phyloP scores from a whole-genome alignment of 805 yeast genomes.

The Debaryomyces tyrocola region DNA sequence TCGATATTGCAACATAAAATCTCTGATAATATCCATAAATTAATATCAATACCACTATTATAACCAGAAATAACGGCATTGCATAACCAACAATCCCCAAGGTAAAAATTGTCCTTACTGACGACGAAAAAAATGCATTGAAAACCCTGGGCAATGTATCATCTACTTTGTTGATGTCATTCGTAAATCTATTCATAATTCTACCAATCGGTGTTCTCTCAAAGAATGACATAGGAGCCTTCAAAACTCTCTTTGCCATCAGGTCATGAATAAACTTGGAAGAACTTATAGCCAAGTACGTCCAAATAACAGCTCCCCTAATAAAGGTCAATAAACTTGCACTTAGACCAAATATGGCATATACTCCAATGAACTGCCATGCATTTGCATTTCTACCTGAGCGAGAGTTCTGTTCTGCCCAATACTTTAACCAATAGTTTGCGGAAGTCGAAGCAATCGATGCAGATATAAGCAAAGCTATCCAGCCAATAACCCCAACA shows the following conservation, averaged over 20 bases:
- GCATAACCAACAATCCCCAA: conserved; percentile 63
- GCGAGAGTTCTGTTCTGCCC: conserved; percentile 59
- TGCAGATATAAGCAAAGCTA: conserved; percentile 12
- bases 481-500: conserved; percentile 40
- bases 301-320: conserved; percentile 49
- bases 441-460: conserved; percentile 39
- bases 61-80: conserved; percentile 72
- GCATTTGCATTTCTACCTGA: conserved; percentile 43
- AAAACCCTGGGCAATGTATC: conserved; percentile 21
- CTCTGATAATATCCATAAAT: conserved; percentile 45
- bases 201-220: conserved; percentile 28
- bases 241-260: conserved; percentile 14
- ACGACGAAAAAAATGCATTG: conserved; percentile 25
- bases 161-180: conserved; percentile 23
- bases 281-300: conserved; percentile 54
- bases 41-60: conserved; percentile 51
- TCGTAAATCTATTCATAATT: conserved; percentile 24
- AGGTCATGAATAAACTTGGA: conserved; percentile 13
- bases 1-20: conserved; percentile 65
- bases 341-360: conserved; percentile 4
- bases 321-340: conserved; percentile 33
- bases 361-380: conserved; percentile 24
- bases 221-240: conserved; percentile 23
- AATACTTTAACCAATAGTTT: conserved; percentile 65
- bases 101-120: conserved; percentile 56